A percentile compares a stretch with the other conserved stretches of the same genome.
Evolutionary conservation across 1,284 basidiomycete species (phyloP).

Genomic region (Neonothopanus nambi): DNA sequence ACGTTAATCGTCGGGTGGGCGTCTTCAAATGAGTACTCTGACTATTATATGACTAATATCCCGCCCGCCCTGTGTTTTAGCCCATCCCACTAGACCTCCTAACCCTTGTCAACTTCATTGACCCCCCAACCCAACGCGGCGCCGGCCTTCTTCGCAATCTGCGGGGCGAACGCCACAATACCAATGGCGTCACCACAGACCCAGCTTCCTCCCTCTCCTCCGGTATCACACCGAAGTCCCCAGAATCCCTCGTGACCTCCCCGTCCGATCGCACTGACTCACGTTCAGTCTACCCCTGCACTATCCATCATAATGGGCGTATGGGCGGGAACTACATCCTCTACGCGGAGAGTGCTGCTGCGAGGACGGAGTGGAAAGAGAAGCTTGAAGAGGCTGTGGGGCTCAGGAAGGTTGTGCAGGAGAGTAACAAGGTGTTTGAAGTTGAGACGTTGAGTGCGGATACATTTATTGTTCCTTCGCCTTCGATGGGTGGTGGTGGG

Average conservation of each 20-base stretch:
- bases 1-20: slow-evolving; percentile 64
- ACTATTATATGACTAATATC: too few relatives aligned
- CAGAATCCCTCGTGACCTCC: slow-evolving; percentile 30
- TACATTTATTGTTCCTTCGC: slow-evolving; percentile 78
- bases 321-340: slow-evolving; percentile 81
- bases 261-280: slow-evolving; percentile 52
- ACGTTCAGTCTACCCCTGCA: slow-evolving; percentile 78
- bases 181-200: slow-evolving; percentile 18
- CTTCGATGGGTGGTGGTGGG: slow-evolving; percentile 39
- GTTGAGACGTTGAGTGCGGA: slow-evolving; percentile 85
- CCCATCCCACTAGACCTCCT: slow-evolving; percentile 90
- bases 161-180: slow-evolving; percentile 41
- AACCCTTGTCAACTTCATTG: slow-evolving; percentile 74
- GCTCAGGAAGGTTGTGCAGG: slow-evolving; percentile 83
- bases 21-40: too few relatives aligned
- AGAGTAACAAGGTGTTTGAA: slow-evolving; percentile 91
- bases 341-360: slow-evolving; percentile 78
- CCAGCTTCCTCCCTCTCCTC: slow-evolving; percentile 28
- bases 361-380: slow-evolving; percentile 83
- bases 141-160: slow-evolving; percentile 60
- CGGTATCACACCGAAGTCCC: slow-evolving; percentile 21
- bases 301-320: slow-evolving; percentile 82
- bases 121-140: slow-evolving; percentile 66
- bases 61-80: too few relatives aligned
- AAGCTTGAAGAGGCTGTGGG: slow-evolving; percentile 89